Percentiles rank a stretch among this genome's conserved stretches.
phyloP scores from a whole-genome alignment of 2,329 filamentous ascomycete species.

The Phialemonium atrogriseum region DNA sequence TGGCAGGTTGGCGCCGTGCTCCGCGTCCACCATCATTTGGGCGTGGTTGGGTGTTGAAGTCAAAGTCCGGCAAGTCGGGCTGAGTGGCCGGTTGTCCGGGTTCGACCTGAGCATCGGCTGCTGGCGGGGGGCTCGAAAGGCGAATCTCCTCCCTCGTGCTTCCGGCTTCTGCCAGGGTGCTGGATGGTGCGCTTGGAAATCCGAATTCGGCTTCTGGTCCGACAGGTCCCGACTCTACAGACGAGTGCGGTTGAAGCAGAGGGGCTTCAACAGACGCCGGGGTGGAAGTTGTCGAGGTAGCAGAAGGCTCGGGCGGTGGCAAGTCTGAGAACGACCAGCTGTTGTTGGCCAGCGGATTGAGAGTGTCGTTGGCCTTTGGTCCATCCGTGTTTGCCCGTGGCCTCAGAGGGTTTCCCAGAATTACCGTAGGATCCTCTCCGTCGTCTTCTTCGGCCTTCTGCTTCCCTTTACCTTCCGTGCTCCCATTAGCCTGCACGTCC shows the following conservation, averaged over 20 bases:
- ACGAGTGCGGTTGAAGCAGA: not conserved
- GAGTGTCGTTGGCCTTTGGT: constrained; percentile 30
- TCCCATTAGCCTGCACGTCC: too few relatives aligned
- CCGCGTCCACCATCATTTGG: constrained; percentile 1
- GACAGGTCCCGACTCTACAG: not conserved
- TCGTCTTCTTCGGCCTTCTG: not conserved
- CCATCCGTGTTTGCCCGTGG: constrained; percentile 52
- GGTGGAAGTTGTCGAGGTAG: not conserved
- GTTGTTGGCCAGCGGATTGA: constrained; percentile 49
- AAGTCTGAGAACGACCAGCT: constrained; percentile 48
- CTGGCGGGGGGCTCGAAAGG: not conserved
- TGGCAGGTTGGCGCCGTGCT: constrained; percentile 22
- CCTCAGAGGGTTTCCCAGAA: constrained; percentile 20
- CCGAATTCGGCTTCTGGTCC: not conserved
- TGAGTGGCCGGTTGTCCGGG: not conserved
- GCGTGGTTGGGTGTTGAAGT: constrained; percentile 2
- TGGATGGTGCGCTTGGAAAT: constrained; percentile 1
- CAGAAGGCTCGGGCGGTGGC: constrained; percentile 1
- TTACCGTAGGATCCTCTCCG: not conserved
- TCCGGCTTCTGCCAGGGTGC: constrained; percentile 1
- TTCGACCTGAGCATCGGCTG: not conserved
- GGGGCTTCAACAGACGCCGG: not conserved
- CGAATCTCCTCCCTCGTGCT: not conserved
- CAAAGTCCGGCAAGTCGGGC: constrained; percentile 2
- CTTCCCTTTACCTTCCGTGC: too few relatives aligned